Evolutionary conservation across 1,284 basidiomycete species (phyloP), one percentile per base, ranked within the genome.

Genomic region (Naganishia sp.): DNA sequence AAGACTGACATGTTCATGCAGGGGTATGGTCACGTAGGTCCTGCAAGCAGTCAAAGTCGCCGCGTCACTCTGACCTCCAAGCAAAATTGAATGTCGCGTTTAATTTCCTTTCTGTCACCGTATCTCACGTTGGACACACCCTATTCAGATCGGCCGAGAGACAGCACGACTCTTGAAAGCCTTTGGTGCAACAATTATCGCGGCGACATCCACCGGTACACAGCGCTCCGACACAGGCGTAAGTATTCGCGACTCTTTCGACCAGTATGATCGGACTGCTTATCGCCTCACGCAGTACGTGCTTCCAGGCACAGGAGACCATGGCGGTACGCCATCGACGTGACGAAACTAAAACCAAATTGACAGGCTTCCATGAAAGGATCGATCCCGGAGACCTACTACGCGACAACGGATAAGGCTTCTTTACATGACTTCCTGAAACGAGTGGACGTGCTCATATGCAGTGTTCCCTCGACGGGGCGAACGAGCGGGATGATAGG

Each of bases 271-370:
- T 39, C 13, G 54, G 15, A 42, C 21, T n/a, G 31, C 42, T 49
- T 17, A 53, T 45, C 15, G 1, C 11, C 13, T 5, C 39, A 4
- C 23, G 9, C 58, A 75, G 70, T 80, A 75, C 62, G 75, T 79
- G 49, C 70, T 79, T 42, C 75, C 76, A 5, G 76, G 75, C 0
- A 80, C 77, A 1, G 79, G 79, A 6, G 79, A 80, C 61, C 52
- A 63, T 21, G 73, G 78, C 15, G 77, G 75, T 77, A 49, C 23
- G 71, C 67, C 43, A 56, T 10, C 35, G 13, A 28, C 28, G 28
- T 28, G 28, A 28, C 5, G 28, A 28, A 28, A 28, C 28, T 5
- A 28, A 28, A 28, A 5, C 28, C 28, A 3, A 28, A 28, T 5
- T 28, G 18, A 15, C 43, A 9, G 35, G 35, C 35, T 28, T 21